A percentile compares a stretch with the other conserved stretches of the same genome.
These are phyloP conservation scores for Marasmius oreades DNA, from an alignment of 1,284 basidiomycete genomes.

Conservation along the genomic window DNA sequence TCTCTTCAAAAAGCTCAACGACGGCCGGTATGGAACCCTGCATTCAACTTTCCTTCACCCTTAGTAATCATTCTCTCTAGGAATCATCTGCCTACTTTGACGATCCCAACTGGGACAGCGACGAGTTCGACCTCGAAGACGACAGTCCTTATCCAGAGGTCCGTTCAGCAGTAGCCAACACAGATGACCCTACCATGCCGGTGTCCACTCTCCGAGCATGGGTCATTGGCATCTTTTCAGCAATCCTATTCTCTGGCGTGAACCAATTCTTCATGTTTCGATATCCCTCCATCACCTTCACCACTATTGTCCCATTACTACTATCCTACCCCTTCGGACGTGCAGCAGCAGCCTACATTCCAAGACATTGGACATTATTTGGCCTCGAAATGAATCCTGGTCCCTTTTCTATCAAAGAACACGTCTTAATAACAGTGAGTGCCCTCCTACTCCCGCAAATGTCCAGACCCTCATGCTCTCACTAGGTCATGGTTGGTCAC, in stretches of 20 bases:
- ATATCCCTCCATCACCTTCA: slow-evolving; percentile 43
- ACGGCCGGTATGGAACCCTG: not conserved
- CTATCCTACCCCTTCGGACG: slow-evolving; percentile 45
- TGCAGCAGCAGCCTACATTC: slow-evolving; percentile 36
- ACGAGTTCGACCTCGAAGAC: slow-evolving; percentile 35
- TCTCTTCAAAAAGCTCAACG: not conserved
- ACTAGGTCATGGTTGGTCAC: slow-evolving; percentile 54
- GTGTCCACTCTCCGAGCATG: slow-evolving; percentile 52
- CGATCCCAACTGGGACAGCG: slow-evolving; percentile 39
- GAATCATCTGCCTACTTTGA: slow-evolving; percentile 21
- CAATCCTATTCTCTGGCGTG: slow-evolving; percentile 45
- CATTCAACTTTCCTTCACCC: not conserved
- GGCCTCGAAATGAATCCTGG: slow-evolving; percentile 45
- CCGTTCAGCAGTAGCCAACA: slow-evolving; percentile 54
- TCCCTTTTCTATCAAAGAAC: slow-evolving; percentile 39
- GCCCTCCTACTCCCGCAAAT: not conserved
- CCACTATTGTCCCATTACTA: slow-evolving; percentile 43
- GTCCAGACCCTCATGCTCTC: not conserved
- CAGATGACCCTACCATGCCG: slow-evolving; percentile 54
- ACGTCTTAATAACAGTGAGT: slow-evolving; percentile 29
- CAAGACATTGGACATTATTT: slow-evolving; percentile 36
- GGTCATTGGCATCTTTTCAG: slow-evolving; percentile 47
- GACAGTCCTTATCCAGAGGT: slow-evolving; percentile 63
- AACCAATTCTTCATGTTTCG: slow-evolving; percentile 57
- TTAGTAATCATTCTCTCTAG: not conserved